Evolutionary conservation across 129 eudicot genomes (phyloP), one percentile per base, ranked within the genome.

Genomic region (Helianthus tuberosus): DNA sequence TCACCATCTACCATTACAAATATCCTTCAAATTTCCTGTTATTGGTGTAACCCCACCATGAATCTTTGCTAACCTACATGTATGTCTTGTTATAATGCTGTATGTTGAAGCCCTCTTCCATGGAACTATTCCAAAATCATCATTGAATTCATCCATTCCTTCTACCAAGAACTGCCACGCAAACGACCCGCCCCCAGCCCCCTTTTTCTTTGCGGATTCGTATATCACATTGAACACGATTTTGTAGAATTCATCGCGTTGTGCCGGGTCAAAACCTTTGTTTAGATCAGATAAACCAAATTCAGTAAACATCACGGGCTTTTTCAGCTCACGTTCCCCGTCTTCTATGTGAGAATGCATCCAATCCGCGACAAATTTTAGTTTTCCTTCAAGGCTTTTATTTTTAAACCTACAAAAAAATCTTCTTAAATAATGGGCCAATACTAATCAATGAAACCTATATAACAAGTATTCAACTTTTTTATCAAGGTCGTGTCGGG

Each of bases 81-180:
- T 88, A 49, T 94, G 98, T 52, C 68, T 74, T 1, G 88, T 88
- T 43, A 94, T 86, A n/a, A 94, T 83, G 69, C 75, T 59, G 69
- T 84, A 90, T 0, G 86, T 88, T 11, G 87, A 41, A 25, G 79
- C 76, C 47, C 96, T 83, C 64, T 94, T 78, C 97, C 98, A 86
- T 6, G 98, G 98, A 4, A 94, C 86, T 1, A 94, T 72, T 51
- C 93, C 96, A n/a, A 86, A 94, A 64, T 90, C 97, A 48, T 94
- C 98, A 38, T 86, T 85, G 58, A 65, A 90, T 17, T 88, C 89
- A 15, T 90, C 96, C 98, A 94, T 90, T 66, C 96, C 97, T 61
- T 85, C 92, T 5, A 90, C 98, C 20, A 94, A 84, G 76, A 90
- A 90, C 82, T 94, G 98, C 98, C 98, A 94, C 1, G 95, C 83